Percentiles rank a stretch among this genome's conserved stretches.
These are phyloP conservation scores for Decorospora gaudefroyi DNA, from an alignment of 2,329 filamentous ascomycete species.

Conservation along the genomic window DNA sequence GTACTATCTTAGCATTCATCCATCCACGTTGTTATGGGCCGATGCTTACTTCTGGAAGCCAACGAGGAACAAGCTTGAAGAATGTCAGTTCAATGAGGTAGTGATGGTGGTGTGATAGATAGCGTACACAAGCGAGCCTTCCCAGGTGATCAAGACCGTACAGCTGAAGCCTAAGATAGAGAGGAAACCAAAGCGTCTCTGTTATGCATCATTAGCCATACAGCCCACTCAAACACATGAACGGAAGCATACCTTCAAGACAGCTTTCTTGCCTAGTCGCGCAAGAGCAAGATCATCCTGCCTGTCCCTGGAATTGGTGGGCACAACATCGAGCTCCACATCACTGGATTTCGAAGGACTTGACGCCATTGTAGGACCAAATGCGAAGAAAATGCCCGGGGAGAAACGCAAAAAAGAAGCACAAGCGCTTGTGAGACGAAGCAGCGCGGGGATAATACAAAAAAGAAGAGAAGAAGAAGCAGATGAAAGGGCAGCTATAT, in stretches of 20 bases:
- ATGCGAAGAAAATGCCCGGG: neutral
- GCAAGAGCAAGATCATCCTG: conserved; percentile 28
- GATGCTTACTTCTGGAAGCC: conserved; percentile 26
- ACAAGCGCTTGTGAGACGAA: neutral
- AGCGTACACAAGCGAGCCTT: conserved; percentile 31
- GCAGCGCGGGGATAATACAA: too few species aligned
- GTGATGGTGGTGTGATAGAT: neutral
- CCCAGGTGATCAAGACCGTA: conserved; percentile 39
- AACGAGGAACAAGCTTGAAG: conserved; percentile 22
- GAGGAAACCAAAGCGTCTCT: conserved; percentile 37
- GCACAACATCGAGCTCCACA: conserved; percentile 17
- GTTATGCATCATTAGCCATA: neutral
- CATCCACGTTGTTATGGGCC: neutral
- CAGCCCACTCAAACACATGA: neutral
- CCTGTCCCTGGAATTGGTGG: conserved; percentile 11
- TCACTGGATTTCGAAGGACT: conserved; percentile 15
- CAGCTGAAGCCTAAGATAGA: conserved; percentile 36
- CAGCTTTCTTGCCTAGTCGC: conserved; percentile 30
- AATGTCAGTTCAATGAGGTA: conserved; percentile 8
- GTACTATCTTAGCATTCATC: conserved; percentile 3
- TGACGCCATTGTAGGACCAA: conserved; percentile 15
- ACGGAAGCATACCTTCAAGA: conserved; percentile 23
- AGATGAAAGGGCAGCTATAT: too few species aligned
- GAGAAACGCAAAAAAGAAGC: neutral
- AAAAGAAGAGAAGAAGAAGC: too few species aligned